phyloP scores from a whole-genome alignment of 352 stramenopile genomes.

The Globisporangium nodosum region DNA sequence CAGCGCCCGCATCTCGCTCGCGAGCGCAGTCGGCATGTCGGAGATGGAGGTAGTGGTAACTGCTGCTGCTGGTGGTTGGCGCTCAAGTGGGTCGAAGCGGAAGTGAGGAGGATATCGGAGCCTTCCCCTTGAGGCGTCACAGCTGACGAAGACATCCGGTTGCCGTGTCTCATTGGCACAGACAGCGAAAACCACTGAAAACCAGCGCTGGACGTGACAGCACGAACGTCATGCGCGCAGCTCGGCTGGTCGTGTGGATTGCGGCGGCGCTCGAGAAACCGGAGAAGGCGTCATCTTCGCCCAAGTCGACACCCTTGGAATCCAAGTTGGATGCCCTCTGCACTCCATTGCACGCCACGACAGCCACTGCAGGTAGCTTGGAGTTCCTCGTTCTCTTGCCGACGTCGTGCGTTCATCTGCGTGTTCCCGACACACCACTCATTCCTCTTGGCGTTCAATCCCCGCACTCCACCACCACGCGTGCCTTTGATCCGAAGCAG shows the following conservation, averaged over 20 bases:
- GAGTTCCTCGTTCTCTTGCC: too few relatives aligned
- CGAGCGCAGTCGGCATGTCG: conserved; percentile 1
- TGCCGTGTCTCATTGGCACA: neutral
- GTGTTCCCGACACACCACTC: too few relatives aligned
- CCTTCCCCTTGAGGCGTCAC: too few relatives aligned
- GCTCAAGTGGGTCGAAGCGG: neutral
- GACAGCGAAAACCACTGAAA: neutral
- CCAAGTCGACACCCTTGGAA: too few relatives aligned
- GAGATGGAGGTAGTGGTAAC: neutral
- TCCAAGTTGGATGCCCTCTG: too few relatives aligned
- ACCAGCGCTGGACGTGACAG: neutral
- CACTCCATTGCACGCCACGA: too few relatives aligned
- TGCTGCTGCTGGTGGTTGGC: neutral
- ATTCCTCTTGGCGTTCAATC: too few relatives aligned
- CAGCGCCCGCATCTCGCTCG: conserved; percentile 8
- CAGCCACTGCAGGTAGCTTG: too few relatives aligned
- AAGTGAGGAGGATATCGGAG: neutral
- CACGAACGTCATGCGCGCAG: conserved; percentile 1
- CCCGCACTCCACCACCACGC: too few relatives aligned
- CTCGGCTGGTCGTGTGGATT: neutral
- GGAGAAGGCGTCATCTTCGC: neutral
- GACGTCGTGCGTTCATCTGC: too few relatives aligned
- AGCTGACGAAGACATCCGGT: neutral
- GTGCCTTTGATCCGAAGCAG: too few relatives aligned
- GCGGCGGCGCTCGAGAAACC: neutral